Evolutionary conservation across 2,329 filamentous ascomycete species (phyloP).

Genomic region (Aspergillus novoparasiticus): DNA sequence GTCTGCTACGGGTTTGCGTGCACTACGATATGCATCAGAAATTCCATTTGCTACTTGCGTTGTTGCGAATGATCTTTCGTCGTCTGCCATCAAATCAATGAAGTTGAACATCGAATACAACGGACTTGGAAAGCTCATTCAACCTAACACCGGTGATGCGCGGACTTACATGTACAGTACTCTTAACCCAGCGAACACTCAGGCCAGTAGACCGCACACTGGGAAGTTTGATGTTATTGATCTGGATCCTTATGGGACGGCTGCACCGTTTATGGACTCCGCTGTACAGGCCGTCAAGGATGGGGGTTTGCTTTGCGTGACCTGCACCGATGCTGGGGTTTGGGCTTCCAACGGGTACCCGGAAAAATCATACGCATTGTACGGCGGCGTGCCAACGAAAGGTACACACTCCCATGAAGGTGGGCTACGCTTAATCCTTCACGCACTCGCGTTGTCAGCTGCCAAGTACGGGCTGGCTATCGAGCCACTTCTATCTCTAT

Average conservation of each 20-base stretch:
- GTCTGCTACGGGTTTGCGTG: constrained; percentile 89
- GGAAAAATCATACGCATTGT: constrained; percentile 92
- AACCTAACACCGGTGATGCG: constrained; percentile 77
- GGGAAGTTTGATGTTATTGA: constrained; percentile 90
- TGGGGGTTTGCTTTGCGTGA: constrained; percentile 89
- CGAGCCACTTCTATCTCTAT: constrained; percentile 87
- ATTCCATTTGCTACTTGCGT: constrained; percentile 80
- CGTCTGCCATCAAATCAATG: constrained; percentile 77
- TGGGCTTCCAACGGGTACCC: constrained; percentile 93
- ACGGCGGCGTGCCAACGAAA: constrained; percentile 86
- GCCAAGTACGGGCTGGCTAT: constrained; percentile 84
- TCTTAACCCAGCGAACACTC: constrained; percentile 50
- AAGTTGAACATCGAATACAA: constrained; percentile 85
- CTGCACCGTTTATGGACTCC: constrained; percentile 87
- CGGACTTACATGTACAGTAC: constrained; percentile 86
- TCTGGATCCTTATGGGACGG: constrained; percentile 92
- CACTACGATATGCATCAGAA: constrained; percentile 87
- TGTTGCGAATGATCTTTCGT: constrained; percentile 86
- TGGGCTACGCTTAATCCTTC: constrained; percentile 81
- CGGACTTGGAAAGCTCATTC: constrained; percentile 69
- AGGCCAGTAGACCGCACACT: constrained; percentile 36
- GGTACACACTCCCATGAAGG: constrained; percentile 85
- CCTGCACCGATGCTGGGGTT: constrained; percentile 93
- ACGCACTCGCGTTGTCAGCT: constrained; percentile 77
- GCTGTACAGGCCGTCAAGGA: constrained; percentile 85